Conservation (phyloP, 2,329 filamentous ascomycete genomes). For the Amauroascus niger region DNA sequence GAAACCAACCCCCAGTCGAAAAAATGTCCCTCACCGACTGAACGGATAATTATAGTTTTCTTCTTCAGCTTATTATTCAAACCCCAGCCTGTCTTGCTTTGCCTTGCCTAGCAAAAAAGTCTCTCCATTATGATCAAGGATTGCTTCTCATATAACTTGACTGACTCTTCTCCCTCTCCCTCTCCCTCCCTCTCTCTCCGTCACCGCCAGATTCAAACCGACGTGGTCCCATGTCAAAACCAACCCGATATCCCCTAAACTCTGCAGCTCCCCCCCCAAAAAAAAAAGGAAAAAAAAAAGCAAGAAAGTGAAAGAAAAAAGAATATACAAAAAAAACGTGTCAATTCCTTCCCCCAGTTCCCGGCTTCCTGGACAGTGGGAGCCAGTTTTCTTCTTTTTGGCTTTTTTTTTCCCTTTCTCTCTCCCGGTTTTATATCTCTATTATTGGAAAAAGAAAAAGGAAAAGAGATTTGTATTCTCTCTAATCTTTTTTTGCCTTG, state of each 20-base stretch:
- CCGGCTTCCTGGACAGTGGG: slow-evolving; percentile 11
- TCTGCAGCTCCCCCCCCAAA: no score
- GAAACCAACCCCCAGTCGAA: not conserved
- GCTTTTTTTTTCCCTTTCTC: no score
- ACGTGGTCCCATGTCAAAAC: slow-evolving; percentile 8
- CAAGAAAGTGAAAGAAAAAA: no score
- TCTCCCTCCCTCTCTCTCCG: not conserved
- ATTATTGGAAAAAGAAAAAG: not conserved
- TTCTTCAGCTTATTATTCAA: not conserved
- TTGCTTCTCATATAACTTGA: not conserved
- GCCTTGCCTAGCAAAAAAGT: no score
- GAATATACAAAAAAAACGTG: no score
- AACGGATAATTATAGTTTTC: not conserved
- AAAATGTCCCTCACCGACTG: not conserved
- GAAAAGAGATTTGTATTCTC: no score
- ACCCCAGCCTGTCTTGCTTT: no score
- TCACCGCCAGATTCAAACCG: slow-evolving; percentile 5
- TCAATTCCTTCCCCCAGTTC: slow-evolving; percentile 12
- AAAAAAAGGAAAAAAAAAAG: no score
- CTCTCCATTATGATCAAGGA: no score
- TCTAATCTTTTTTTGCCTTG: not conserved
- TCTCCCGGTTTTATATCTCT: no score
- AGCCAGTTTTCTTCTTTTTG: slow-evolving; percentile 9
- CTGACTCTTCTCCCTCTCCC: not conserved
- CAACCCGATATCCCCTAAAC: slow-evolving; percentile 5